Evolutionary conservation across 345 rosid genomes (phyloP).

Genomic region (Alliaria petiolata): DNA sequence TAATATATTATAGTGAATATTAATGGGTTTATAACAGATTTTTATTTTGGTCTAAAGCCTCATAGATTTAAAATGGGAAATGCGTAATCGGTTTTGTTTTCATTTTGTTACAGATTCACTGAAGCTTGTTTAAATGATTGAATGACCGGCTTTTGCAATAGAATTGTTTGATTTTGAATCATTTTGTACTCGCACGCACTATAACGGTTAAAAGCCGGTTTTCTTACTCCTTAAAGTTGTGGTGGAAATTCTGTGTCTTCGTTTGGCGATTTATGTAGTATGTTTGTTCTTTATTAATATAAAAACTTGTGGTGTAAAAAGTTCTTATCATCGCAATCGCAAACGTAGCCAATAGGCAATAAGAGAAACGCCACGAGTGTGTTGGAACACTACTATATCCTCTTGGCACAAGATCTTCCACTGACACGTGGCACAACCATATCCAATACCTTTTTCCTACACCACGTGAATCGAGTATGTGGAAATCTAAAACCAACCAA

Average conservation of each 20-base stretch:
- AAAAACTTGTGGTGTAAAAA: no score
- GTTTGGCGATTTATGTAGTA: no score
- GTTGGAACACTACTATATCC: conserved; percentile 4
- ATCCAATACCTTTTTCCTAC: background rate
- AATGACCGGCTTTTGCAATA: no score
- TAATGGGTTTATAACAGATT: background rate
- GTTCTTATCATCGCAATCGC: background rate
- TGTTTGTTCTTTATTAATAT: no score
- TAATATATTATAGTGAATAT: background rate
- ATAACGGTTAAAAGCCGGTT: no score
- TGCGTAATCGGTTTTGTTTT: background rate
- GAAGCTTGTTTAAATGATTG: no score
- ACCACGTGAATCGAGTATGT: background rate
- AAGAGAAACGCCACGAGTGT: background rate
- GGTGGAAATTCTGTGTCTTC: no score
- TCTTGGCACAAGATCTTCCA: background rate
- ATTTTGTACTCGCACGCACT: no score
- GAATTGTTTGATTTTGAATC: no score
- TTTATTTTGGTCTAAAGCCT: background rate
- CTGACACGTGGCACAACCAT: background rate
- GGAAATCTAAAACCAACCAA: conserved; percentile 25
- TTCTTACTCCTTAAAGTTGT: no score
- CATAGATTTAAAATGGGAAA: background rate
- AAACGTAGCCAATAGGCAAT: background rate
- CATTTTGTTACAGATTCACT: background rate